These are phyloP conservation scores for Alternaria panax DNA, from an alignment of 2,329 filamentous ascomycete species.

Conservation along the genomic window DNA sequence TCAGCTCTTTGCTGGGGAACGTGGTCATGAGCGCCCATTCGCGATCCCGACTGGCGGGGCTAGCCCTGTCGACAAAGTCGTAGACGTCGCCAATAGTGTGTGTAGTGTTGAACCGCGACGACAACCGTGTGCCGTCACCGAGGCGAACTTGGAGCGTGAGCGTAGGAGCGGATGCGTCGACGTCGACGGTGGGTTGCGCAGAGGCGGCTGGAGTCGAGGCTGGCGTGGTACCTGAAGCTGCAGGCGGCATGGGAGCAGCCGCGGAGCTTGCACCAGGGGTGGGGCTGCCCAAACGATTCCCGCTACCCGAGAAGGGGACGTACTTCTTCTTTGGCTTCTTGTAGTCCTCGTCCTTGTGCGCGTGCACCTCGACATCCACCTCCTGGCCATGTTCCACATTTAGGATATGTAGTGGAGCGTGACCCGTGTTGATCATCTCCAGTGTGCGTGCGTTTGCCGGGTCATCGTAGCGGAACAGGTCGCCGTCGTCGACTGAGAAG, in stretches of 20 bases:
- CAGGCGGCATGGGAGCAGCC: constrained; percentile 42
- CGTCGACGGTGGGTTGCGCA: constrained; percentile 54
- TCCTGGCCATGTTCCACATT: constrained; percentile 77
- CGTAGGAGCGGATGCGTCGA: constrained; percentile 72
- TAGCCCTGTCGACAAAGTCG: constrained; percentile 72
- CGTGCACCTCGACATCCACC: constrained; percentile 77
- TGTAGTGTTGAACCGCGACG: constrained; percentile 81
- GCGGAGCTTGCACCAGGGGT: constrained; percentile 67
- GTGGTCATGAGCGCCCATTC: constrained; percentile 80
- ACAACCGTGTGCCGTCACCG: constrained; percentile 76
- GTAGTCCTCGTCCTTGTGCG: constrained; percentile 79
- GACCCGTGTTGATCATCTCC: constrained; percentile 77
- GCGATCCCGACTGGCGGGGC: constrained; percentile 63
- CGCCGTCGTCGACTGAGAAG: constrained; percentile 84
- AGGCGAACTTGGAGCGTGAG: constrained; percentile 78
- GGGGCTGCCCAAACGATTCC: constrained; percentile 77
- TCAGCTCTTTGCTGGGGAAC: constrained; percentile 82
- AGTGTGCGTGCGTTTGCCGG: constrained; percentile 75
- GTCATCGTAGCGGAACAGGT: constrained; percentile 79
- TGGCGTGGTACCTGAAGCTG: constrained; percentile 41
- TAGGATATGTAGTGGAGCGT: constrained; percentile 79
- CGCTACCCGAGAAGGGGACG: constrained; percentile 75
- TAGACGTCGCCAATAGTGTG: constrained; percentile 82
- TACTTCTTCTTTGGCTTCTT: constrained; percentile 76
- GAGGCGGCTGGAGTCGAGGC: constrained; percentile 42